These are phyloP conservation scores for Capsicum rhomboideum DNA, from an alignment of 257 asterid species.

Conservation along the genomic window DNA sequence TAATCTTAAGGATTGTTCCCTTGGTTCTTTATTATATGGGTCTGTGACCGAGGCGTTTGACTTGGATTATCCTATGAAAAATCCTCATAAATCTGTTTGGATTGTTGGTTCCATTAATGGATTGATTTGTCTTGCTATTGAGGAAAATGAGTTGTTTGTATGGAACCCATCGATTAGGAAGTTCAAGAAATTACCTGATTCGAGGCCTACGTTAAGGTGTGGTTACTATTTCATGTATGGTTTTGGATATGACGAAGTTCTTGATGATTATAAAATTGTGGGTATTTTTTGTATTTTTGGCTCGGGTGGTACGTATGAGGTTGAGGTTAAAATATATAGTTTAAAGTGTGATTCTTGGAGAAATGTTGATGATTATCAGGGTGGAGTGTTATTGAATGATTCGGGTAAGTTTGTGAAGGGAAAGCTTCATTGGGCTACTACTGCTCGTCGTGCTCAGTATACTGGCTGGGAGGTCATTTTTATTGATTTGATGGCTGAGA, in stretches of 20 bases:
- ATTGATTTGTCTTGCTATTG: conserved; percentile 25
- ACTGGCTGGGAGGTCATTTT: conserved; percentile 8
- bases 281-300: background rate
- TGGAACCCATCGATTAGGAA: conserved; percentile 44
- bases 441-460: background rate
- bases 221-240: conserved; percentile 22
- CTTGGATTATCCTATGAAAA: conserved; percentile 1
- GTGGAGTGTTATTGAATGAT: background rate
- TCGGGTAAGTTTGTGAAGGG: conserved; percentile 14
- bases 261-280: conserved; percentile 34
- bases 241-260: conserved; percentile 36
- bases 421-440: conserved; percentile 27
- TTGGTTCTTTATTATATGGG: conserved; percentile 26
- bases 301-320: background rate
- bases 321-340: conserved; percentile 14
- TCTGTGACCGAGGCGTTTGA: conserved; percentile 4
- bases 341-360: conserved; percentile 19
- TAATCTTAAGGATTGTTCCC: conserved; percentile 2
- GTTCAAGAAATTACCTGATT: conserved; percentile 28
- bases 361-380: background rate
- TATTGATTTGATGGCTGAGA: conserved; percentile 6
- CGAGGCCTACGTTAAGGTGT: background rate
- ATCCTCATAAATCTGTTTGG: background rate
- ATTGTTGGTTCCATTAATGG: conserved; percentile 53
- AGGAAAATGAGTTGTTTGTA: conserved; percentile 14